A percentile compares a stretch with the other conserved stretches of the same genome.
phyloP scores from a whole-genome alignment of 306 rosid genomes.

The Aeschynomene evenia region DNA sequence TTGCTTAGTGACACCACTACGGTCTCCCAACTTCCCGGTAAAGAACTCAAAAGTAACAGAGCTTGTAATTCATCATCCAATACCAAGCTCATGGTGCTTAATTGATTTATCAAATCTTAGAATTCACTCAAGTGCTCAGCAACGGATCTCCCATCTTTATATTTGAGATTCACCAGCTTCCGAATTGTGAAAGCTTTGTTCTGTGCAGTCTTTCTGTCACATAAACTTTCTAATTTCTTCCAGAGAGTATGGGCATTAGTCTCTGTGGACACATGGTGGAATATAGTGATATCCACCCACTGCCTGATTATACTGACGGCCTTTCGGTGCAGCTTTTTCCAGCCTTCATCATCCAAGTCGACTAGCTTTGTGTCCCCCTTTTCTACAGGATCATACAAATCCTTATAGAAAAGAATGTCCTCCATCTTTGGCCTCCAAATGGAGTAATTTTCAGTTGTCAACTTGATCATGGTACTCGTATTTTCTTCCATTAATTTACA shows the following conservation, averaged over 20 bases:
- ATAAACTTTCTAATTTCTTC: neutral
- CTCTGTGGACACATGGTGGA: neutral
- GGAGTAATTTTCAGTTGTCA: neutral
- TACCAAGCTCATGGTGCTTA: neutral
- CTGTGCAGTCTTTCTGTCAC: neutral
- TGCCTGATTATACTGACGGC: neutral
- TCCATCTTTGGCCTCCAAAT: neutral
- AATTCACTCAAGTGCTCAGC: neutral
- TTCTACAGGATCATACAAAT: neutral
- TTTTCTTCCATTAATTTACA: neutral
- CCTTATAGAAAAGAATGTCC: neutral
- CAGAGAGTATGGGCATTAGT: neutral
- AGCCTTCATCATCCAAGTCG: neutral
- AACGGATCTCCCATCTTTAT: neutral
- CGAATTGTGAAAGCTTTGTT: neutral
- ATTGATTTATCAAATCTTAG: neutral
- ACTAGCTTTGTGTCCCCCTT: no score
- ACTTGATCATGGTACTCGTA: neutral
- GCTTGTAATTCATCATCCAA: neutral
- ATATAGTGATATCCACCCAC: neutral
- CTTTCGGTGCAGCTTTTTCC: neutral
- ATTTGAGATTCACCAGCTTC: neutral
- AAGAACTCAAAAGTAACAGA: neutral
- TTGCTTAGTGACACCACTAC: neutral
- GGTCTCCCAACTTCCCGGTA: no score